These are phyloP conservation scores for Sedum album DNA, from an alignment of 164 flowering plant genomes.

Conservation along the genomic window DNA sequence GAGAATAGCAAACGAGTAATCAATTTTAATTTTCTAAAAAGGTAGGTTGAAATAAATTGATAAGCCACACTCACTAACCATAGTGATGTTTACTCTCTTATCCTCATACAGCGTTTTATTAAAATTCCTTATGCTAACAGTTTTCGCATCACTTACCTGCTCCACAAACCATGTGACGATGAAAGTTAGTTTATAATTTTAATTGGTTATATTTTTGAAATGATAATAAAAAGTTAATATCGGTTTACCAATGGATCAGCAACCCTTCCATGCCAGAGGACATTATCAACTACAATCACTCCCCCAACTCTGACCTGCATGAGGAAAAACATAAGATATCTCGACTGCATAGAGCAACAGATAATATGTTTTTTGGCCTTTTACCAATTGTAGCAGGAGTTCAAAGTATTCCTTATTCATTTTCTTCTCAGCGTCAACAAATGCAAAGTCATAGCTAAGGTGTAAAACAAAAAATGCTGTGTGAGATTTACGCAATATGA, in stretches of 20 bases:
- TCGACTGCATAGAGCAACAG: background rate
- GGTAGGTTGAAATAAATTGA: background rate
- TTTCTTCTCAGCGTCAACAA: slow-evolving; percentile 90
- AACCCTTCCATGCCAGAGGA: slow-evolving; percentile 95
- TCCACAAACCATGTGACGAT: slow-evolving; percentile 3
- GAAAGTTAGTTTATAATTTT: background rate
- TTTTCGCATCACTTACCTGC: slow-evolving; percentile 71
- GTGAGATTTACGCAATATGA: background rate
- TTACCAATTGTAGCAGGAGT: slow-evolving; percentile 72
- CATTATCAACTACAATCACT: slow-evolving; percentile 81
- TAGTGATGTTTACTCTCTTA: slow-evolving; percentile 66
- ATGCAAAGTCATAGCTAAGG: slow-evolving; percentile 84
- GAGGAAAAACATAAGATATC: background rate
- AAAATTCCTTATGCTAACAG: slow-evolving; percentile 63
- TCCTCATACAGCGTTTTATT: slow-evolving; percentile 57
- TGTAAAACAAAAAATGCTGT: background rate
- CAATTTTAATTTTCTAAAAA: background rate
- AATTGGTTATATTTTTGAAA: background rate
- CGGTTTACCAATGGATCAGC: slow-evolving; percentile 60
- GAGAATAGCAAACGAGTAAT: background rate
- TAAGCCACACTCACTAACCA: slow-evolving; percentile 41
- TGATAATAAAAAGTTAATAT: background rate
- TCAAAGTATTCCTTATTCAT: slow-evolving; percentile 79
- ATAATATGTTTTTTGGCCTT: background rate
- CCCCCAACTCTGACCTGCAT: slow-evolving; percentile 85